phyloP scores from a whole-genome alignment of 2,329 filamentous ascomycete genomes.

The Scleromitrula shiraiana region DNA sequence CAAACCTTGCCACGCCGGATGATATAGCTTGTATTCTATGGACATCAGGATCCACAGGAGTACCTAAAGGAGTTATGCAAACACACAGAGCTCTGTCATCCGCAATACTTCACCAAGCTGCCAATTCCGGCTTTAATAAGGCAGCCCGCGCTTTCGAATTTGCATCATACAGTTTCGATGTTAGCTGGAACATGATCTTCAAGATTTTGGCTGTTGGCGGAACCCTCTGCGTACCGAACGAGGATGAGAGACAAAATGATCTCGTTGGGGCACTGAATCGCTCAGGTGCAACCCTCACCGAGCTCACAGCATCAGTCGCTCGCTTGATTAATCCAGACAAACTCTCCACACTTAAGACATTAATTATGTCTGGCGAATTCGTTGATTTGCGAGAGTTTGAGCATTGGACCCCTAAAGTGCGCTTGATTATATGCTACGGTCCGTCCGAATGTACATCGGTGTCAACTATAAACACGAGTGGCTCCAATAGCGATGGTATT shows the following conservation, averaged over 20 bases:
- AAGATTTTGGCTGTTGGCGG: conserved; percentile 14
- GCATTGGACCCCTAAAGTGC: conserved; percentile 30
- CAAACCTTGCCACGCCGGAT: too few species aligned
- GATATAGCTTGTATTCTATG: conserved; percentile 12
- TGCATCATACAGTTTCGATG: conserved; percentile 17
- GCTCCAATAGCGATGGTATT: neutral
- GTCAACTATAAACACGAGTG: neutral
- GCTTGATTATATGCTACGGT: conserved; percentile 52
- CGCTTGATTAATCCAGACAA: conserved; percentile 81
- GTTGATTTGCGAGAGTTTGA: conserved; percentile 45
- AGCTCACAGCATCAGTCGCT: conserved; percentile 16
- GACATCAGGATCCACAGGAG: conserved; percentile 22
- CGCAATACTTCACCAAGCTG: neutral
- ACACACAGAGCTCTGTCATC: neutral
- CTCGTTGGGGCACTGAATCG: conserved; percentile 10
- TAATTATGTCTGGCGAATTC: conserved; percentile 87
- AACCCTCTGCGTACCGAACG: conserved; percentile 17
- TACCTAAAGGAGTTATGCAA: conserved; percentile 16
- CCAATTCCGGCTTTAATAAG: neutral
- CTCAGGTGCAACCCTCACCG: conserved; percentile 12
- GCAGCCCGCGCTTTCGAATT: conserved; percentile 17
- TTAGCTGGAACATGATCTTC: conserved; percentile 13
- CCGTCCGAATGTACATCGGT: conserved; percentile 55
- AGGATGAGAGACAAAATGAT: conserved; percentile 14
- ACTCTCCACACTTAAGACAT: conserved; percentile 58